Percentiles rank a stretch among this genome's conserved stretches.
Conservation (phyloP, 108 stramenopile genomes). For the Thalassiosira profunda region DNA sequence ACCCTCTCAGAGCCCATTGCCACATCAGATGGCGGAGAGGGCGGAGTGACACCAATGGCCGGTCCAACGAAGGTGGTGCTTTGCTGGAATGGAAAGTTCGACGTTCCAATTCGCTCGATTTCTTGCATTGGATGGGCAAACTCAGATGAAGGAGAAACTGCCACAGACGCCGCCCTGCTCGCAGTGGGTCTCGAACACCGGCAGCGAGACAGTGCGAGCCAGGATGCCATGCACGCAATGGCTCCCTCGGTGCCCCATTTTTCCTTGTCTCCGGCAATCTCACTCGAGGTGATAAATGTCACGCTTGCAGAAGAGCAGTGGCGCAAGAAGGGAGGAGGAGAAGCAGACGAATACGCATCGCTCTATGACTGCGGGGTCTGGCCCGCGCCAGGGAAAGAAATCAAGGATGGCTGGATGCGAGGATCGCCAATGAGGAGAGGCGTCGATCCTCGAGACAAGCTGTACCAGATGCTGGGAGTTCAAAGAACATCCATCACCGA, state of each 20-base stretch:
- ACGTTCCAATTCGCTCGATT: slow-evolving; percentile 32
- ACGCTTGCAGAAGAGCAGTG: slow-evolving; percentile 18
- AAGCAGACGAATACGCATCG: background rate
- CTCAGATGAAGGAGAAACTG: background rate
- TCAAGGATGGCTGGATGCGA: slow-evolving; percentile 34
- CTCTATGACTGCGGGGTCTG: slow-evolving; percentile 40
- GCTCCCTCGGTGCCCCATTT: background rate
- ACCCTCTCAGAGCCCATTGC: slow-evolving; percentile 29
- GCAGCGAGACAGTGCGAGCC: slow-evolving; percentile 6
- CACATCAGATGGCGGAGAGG: background rate
- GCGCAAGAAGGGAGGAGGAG: background rate
- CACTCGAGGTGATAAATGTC: slow-evolving; percentile 35
- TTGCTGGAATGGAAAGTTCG: slow-evolving; percentile 26
- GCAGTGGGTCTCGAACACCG: slow-evolving; percentile 29
- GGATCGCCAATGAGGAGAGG: background rate
- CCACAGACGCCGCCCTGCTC: slow-evolving; percentile 2
- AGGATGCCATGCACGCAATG: background rate
- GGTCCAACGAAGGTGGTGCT: background rate
- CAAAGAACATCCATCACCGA: slow-evolving; percentile 26
- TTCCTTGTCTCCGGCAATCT: slow-evolving; percentile 40
- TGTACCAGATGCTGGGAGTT: slow-evolving; percentile 1
- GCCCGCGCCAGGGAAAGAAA: slow-evolving; percentile 45
- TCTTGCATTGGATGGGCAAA: slow-evolving; percentile 32
- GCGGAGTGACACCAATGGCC: background rate
- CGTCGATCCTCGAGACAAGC: background rate